Base-by-base conservation (phyloP, 306 rosid genomes). In the Carpinus viminea region DNA sequence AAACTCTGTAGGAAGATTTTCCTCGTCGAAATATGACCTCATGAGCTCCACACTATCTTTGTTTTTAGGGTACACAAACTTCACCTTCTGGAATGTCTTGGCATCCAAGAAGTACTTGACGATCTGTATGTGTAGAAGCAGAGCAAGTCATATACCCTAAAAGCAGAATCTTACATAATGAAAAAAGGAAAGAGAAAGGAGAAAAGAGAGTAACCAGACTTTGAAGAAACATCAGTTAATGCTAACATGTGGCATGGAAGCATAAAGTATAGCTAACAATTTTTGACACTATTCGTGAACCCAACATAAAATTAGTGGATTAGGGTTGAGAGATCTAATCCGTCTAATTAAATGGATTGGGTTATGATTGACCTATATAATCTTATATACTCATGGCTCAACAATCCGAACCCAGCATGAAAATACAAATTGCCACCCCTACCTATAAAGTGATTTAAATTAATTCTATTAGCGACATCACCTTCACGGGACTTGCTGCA, bases 11-110 rank as follows among this genome's bases (percentile, higher is more conserved):
- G 97, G 97, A 74, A 92, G 98, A 81, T 95, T 95, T 61, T 92
- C 93, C 87, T 88, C 93, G 4, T 95, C 97, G 52, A 91, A 92
- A 69, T 86, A 87, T 4, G 93, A 90, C 74, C 75, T 85, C 98
- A 91, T 95, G 62, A 95, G 89, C 76, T 95, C 97, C 82, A 92
- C 93, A 15, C 97, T 89, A 45, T 90, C 93, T 74, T 88, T 87
- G 43, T 92, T 87, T 73, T 90, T 90, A 0, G 94, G 93, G 83
- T 89, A 94, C 16, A 92, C 92, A 78, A 94, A 92, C 83, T 91
- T 91, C 83, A 94, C 94, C 83, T 94, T 94, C 70, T 92, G 91
- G 83, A 89, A 92, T 72, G 98, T 92, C 84, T 90, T 94, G 78
- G 78, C 78, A 60, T 92, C 97, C 93, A 94, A 79, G 83, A 94